A percentile compares a stretch with the other conserved stretches of the same genome.
Conservation (phyloP, 768 basidiomycete species). For the Filobasidium floriforme region DNA sequence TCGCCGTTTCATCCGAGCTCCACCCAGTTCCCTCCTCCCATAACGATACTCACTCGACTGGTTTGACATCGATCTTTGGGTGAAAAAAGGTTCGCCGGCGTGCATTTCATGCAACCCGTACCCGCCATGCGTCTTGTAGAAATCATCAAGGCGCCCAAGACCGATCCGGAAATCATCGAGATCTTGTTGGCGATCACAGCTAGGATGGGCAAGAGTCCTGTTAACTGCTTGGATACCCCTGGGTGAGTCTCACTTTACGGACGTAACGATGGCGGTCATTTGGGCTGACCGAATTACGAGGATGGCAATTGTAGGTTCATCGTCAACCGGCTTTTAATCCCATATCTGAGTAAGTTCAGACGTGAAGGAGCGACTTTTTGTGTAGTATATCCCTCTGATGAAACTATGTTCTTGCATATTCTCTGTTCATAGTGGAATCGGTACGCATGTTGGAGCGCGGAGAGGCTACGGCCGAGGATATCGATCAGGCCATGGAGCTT, state of each 20-base stretch:
- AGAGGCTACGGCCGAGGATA: conserved; percentile 47
- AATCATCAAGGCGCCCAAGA: conserved; percentile 45
- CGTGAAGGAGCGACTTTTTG: not conserved
- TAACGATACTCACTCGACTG: not conserved
- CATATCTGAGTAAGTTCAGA: conserved; percentile 45
- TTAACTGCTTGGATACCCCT: conserved; percentile 48
- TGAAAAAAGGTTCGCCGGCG: conserved; percentile 44
- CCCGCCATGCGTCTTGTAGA: conserved; percentile 48
- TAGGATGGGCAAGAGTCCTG: conserved; percentile 46
- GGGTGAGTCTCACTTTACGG: conserved; percentile 30
- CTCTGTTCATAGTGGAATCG: conserved; percentile 42
- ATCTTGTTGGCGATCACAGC: conserved; percentile 44
- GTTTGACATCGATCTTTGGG: too few relatives aligned
- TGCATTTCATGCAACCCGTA: conserved; percentile 45
- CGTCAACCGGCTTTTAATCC: conserved; percentile 48
- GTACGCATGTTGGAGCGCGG: conserved; percentile 49
- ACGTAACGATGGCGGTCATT: not conserved
- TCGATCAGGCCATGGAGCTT: conserved; percentile 50
- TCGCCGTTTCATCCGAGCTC: not conserved
- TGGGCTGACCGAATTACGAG: not conserved
- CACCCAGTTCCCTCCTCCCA: not conserved
- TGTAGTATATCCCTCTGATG: not conserved
- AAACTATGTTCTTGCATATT: not conserved
- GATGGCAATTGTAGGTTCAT: conserved; percentile 41
- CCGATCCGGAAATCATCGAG: conserved; percentile 42